These are phyloP conservation scores for Colletotrichum incanum DNA, from an alignment of 2,329 filamentous ascomycete species.

Conservation along the genomic window DNA sequence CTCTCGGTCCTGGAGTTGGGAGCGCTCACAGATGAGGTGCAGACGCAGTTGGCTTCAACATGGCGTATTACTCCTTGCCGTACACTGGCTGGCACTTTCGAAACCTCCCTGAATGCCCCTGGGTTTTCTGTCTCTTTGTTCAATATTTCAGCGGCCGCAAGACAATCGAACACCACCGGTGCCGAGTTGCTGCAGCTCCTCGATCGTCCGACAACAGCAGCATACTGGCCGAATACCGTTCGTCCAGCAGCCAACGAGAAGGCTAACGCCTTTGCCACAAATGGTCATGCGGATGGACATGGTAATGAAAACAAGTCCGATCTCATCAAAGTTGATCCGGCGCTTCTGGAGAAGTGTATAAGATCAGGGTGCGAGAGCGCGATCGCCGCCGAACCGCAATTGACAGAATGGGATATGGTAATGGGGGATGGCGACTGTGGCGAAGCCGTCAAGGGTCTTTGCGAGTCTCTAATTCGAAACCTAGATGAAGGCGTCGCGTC, in stretches of 20 bases:
- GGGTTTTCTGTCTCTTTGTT: slow-evolving; percentile 70
- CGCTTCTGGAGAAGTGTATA: slow-evolving; percentile 47
- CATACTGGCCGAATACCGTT: slow-evolving; percentile 62
- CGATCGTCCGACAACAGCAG: slow-evolving; percentile 65
- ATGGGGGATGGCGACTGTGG: slow-evolving; percentile 53
- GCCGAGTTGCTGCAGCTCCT: slow-evolving; percentile 63
- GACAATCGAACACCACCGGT: slow-evolving; percentile 44
- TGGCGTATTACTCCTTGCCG: slow-evolving; percentile 65
- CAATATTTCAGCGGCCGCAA: slow-evolving; percentile 60
- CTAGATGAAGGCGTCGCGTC: slow-evolving; percentile 49
- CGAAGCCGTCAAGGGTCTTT: slow-evolving; percentile 51
- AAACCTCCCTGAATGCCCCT: slow-evolving; percentile 69
- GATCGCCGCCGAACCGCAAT: slow-evolving; percentile 52
- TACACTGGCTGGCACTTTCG: slow-evolving; percentile 64
- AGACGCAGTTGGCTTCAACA: slow-evolving; percentile 61
- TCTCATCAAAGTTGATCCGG: slow-evolving; percentile 47
- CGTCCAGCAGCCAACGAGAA: slow-evolving; percentile 13
- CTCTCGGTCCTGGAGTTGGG: slow-evolving; percentile 69
- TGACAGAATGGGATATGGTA: slow-evolving; percentile 54
- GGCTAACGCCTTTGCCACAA: neutral
- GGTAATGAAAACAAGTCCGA: neutral
- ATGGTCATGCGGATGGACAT: neutral
- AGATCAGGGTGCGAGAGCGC: slow-evolving; percentile 52
- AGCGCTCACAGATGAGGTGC: slow-evolving; percentile 68
- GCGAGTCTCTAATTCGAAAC: slow-evolving; percentile 48